These are phyloP conservation scores for Pseudotsuga menziesii DNA, from an alignment of 75 land plant species.

Conservation along the genomic window DNA sequence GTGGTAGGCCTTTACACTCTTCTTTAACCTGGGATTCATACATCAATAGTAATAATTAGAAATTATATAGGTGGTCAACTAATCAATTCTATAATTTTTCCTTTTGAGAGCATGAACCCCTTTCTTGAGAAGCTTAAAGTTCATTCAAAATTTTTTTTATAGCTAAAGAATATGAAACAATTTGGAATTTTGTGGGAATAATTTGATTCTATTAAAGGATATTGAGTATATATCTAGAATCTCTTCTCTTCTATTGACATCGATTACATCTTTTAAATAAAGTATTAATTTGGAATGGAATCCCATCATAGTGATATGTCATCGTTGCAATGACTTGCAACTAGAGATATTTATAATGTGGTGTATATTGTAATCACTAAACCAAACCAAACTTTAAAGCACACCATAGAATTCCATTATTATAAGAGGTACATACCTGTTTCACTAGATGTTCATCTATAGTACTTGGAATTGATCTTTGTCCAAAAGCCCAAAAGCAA, in stretches of 20 bases:
- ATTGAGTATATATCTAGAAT: neutral
- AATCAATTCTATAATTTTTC: neutral
- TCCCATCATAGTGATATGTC: neutral
- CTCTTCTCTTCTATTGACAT: neutral
- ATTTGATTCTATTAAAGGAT: neutral
- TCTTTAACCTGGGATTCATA: conserved; percentile 22
- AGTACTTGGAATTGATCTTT: neutral
- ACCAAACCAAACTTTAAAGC: neutral
- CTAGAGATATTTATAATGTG: too few relatives aligned
- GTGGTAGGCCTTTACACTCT: conserved; percentile 55
- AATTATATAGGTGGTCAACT: neutral
- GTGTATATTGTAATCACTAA: neutral
- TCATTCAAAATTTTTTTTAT: neutral
- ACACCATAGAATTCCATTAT: neutral
- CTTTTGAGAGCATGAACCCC: neutral
- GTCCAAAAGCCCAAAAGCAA: conserved; percentile 12
- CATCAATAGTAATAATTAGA: neutral
- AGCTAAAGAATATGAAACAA: neutral
- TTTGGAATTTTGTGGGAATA: neutral
- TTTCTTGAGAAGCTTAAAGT: neutral
- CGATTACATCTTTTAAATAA: neutral
- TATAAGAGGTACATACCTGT: neutral
- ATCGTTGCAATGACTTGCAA: too few relatives aligned
- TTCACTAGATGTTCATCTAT: neutral
- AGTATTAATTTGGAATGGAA: neutral